Evolutionary conservation across 2,329 filamentous ascomycete genomes (phyloP).

Genomic region (Xylaria sp.): DNA sequence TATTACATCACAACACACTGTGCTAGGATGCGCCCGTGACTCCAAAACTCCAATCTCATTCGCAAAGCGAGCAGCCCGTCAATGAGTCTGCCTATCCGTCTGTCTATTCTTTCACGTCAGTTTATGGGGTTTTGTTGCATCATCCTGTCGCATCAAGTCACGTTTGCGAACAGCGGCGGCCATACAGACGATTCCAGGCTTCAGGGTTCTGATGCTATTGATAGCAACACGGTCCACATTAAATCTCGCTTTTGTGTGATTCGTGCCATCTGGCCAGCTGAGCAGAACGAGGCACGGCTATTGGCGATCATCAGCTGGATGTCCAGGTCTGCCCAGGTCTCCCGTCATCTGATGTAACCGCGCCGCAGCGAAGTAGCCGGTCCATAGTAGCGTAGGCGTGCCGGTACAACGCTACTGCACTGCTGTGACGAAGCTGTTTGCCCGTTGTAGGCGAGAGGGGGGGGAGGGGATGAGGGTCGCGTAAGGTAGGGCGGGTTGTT

Average conservation of each 20-base stretch:
- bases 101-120: too few relatives aligned
- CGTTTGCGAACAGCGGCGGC: background rate
- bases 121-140: too few relatives aligned
- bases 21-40: slow-evolving; percentile 1
- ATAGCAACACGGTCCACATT: slow-evolving; percentile 26
- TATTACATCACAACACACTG: slow-evolving; percentile 12
- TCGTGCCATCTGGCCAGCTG: slow-evolving; percentile 23
- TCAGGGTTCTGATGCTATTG: slow-evolving; percentile 24
- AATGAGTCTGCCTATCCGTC: too few relatives aligned
- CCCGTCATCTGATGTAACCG: slow-evolving; percentile 21
- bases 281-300: slow-evolving; percentile 20
- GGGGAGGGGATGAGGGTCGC: too few relatives aligned
- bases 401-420: slow-evolving; percentile 5
- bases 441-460: background rate
- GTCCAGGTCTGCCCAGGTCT: background rate
- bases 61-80: slow-evolving; percentile 19
- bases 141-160: slow-evolving; percentile 3
- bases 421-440: background rate
- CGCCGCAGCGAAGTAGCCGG: slow-evolving; percentile 5
- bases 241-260: slow-evolving; percentile 8
- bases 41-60: slow-evolving; percentile 11
- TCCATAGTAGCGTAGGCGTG: background rate
- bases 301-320: slow-evolving; percentile 13
- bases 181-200: background rate
- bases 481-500: background rate